A percentile compares a stretch with the other conserved stretches of the same genome.
Evolutionary conservation across 768 basidiomycete genomes (phyloP).

Genomic region (Phlebiopsis gigantea): DNA sequence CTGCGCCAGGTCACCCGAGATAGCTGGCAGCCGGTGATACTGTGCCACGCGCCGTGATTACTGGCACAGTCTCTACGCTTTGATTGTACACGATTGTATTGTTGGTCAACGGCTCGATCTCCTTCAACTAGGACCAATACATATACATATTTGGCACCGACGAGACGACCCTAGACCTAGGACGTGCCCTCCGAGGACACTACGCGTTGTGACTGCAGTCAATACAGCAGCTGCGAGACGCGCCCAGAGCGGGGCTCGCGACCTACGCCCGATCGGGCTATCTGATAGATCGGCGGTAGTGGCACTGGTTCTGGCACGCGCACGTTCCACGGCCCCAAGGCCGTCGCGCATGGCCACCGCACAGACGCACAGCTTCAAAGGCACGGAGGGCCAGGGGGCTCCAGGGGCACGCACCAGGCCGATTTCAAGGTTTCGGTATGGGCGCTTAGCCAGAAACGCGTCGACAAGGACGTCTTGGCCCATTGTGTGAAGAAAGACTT

Average conservation of each 20-base stretch:
- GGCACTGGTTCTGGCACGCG: background rate
- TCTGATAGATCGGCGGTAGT: background rate
- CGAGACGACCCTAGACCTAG: background rate
- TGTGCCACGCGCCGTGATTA: background rate
- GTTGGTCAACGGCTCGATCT: background rate
- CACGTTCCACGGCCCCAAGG: background rate
- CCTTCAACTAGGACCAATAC: background rate
- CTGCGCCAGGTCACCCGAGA: slow-evolving; percentile 4
- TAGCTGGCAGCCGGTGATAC: slow-evolving; percentile 2
- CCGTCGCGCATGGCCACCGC: background rate
- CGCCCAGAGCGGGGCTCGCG: background rate
- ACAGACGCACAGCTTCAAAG: background rate
- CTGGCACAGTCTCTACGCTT: too few species aligned
- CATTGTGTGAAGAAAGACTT: background rate
- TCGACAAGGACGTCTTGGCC: background rate
- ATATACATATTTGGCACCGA: background rate
- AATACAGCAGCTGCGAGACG: background rate
- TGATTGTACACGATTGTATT: background rate
- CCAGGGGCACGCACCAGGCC: background rate
- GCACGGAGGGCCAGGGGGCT: background rate
- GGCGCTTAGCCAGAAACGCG: background rate
- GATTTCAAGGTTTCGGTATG: background rate
- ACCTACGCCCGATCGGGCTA: background rate
- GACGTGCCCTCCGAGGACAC: too few species aligned
- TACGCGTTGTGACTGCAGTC: too few species aligned